phyloP scores from a whole-genome alignment of 495 filamentous ascomycete genomes.

The Letharia columbiana region DNA sequence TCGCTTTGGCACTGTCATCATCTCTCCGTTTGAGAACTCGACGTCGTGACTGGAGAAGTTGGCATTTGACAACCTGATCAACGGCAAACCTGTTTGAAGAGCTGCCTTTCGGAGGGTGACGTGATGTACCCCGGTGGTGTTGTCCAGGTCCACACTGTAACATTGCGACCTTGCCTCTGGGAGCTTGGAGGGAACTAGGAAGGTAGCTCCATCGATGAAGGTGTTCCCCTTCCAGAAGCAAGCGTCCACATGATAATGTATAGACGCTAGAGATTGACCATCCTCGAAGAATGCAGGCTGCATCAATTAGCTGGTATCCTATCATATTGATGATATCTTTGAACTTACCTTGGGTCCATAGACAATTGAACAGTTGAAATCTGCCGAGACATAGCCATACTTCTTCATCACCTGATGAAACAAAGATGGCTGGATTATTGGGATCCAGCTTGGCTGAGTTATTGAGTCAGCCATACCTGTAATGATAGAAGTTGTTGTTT shows the following conservation, averaged over 20 bases:
- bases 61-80: not conserved
- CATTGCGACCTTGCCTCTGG: slow-evolving; percentile 2
- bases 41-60: not conserved
- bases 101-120: not conserved
- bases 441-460: not conserved
- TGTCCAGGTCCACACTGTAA: slow-evolving; percentile 4
- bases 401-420: not conserved
- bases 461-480: not conserved
- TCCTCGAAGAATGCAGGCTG: slow-evolving; percentile 8
- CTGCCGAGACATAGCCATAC: not conserved
- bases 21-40: not conserved
- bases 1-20: not conserved
- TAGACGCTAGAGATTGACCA: not conserved
- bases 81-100: not conserved
- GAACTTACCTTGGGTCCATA: slow-evolving; percentile 6
- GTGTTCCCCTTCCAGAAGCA: slow-evolving; percentile 3
- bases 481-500: not conserved
- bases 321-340: not conserved
- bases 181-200: slow-evolving; percentile 9
- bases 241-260: slow-evolving; percentile 10
- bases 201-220: slow-evolving; percentile 7
- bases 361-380: not conserved
- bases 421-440: not conserved
- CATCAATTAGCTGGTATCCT: not conserved
- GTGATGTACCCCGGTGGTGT: slow-evolving; percentile 4